These are phyloP conservation scores for Trichoderma gamsii DNA, from an alignment of 495 filamentous ascomycete species.

Conservation along the genomic window DNA sequence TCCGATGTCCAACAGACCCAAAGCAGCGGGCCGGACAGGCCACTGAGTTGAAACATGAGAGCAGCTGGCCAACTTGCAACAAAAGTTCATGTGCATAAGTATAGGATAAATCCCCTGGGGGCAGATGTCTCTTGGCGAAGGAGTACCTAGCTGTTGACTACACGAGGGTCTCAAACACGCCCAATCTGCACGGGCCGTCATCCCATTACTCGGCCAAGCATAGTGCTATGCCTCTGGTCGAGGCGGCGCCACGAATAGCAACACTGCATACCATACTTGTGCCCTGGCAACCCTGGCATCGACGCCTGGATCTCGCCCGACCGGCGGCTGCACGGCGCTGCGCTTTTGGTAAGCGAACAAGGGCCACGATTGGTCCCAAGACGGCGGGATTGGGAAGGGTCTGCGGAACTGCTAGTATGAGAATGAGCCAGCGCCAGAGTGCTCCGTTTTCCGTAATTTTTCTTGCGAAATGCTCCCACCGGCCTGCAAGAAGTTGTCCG, in stretches of 20 bases:
- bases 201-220: background rate
- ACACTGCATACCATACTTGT: background rate
- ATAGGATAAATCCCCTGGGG: no score
- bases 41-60: background rate
- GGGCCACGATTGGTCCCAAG: constrained; percentile 3
- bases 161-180: background rate
- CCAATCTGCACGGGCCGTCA: background rate
- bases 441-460: background rate
- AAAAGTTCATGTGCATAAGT: no score
- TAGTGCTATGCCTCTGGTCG: background rate
- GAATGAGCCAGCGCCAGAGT: background rate
- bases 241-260: background rate
- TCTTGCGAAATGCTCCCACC: no score
- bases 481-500: no score
- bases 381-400: background rate
- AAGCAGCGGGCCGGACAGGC: background rate
- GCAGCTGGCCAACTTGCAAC: background rate
- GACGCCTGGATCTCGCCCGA: background rate
- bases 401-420: background rate
- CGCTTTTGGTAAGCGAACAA: background rate
- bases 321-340: background rate
- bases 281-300: background rate
- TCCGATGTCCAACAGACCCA: background rate
- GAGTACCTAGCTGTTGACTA: background rate
- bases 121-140: no score